These are phyloP conservation scores for Phenoliferia sp. DNA, from an alignment of 1,284 basidiomycete genomes.

Conservation along the genomic window DNA sequence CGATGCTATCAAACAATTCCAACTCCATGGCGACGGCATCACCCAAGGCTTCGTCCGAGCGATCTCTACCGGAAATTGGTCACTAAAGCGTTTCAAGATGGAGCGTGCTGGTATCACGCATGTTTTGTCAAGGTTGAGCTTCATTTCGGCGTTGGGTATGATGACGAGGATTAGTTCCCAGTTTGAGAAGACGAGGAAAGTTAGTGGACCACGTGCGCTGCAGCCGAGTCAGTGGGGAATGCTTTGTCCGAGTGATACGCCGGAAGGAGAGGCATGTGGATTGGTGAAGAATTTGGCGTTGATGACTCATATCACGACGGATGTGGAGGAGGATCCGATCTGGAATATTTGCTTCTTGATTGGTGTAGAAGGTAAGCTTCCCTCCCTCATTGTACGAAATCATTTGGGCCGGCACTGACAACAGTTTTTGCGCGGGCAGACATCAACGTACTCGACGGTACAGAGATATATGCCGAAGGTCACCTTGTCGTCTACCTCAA, in stretches of 20 bases:
- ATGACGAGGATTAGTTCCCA: slow-evolving; percentile 99
- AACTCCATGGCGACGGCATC: slow-evolving; percentile 79
- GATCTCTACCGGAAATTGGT: slow-evolving; percentile 99
- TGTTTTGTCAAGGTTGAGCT: slow-evolving; percentile 88
- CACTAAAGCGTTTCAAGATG: slow-evolving; percentile 99
- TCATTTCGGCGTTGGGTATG: slow-evolving; percentile 98
- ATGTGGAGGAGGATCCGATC: slow-evolving; percentile 94
- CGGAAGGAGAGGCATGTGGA: slow-evolving; percentile 98
- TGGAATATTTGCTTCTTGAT: slow-evolving; percentile 85
- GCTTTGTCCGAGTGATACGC: slow-evolving; percentile 96
- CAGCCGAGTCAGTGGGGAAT: slow-evolving; percentile 99
- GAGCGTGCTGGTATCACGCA: slow-evolving; percentile 98
- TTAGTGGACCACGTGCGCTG: slow-evolving; percentile 92
- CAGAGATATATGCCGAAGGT: slow-evolving; percentile 87
- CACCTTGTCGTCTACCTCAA: slow-evolving; percentile 97
- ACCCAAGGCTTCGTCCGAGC: slow-evolving; percentile 95
- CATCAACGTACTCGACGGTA: slow-evolving; percentile 85
- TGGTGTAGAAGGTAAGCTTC: slow-evolving; percentile 74
- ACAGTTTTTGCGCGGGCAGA: too few species aligned
- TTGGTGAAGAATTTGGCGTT: slow-evolving; percentile 97
- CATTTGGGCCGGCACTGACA: slow-evolving; percentile 2
- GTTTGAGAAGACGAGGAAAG: slow-evolving; percentile 99
- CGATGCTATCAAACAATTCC: slow-evolving; percentile 90
- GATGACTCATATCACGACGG: slow-evolving; percentile 99
- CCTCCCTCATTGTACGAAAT: neutral